Evolutionary conservation across 2,329 filamentous ascomycete genomes (phyloP).

Genomic region (Pestalotiopsis sp.): DNA sequence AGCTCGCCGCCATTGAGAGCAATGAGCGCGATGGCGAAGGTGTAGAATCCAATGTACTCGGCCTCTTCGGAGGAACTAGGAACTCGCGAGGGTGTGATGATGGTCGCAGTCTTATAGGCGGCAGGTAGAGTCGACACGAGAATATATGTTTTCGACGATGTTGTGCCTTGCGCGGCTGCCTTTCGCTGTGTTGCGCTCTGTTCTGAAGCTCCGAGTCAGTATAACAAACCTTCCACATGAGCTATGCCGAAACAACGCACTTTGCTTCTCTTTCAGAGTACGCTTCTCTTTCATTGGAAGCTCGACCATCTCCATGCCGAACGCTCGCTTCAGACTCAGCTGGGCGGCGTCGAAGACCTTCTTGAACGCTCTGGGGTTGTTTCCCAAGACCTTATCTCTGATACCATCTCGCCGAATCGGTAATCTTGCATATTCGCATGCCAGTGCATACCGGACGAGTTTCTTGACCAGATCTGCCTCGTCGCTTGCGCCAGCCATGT

Average conservation of each 20-base stretch:
- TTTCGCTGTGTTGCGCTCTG: conserved; percentile 40
- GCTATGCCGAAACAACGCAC: conserved; percentile 42
- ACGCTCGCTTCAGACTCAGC: conserved; percentile 66
- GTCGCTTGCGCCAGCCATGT: conserved; percentile 34
- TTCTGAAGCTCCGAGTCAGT: conserved; percentile 6
- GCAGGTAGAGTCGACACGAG: conserved; percentile 73
- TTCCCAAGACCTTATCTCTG: conserved; percentile 72
- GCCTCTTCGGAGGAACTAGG: conserved; percentile 70
- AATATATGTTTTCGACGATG: conserved; percentile 72
- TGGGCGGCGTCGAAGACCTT: conserved; percentile 79
- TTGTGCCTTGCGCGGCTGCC: conserved; percentile 48
- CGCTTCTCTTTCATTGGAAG: conserved; percentile 80
- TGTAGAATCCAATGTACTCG: conserved; percentile 82
- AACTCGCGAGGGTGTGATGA: conserved; percentile 69
- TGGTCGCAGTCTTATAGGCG: conserved; percentile 65
- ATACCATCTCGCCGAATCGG: conserved; percentile 65
- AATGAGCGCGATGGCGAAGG: conserved; percentile 77
- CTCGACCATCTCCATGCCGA: conserved; percentile 93
- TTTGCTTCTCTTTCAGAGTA: conserved; percentile 75
- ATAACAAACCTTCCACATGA: not conserved
- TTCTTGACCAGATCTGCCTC: conserved; percentile 63
- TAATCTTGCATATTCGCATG: conserved; percentile 65
- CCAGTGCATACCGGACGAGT: conserved; percentile 68
- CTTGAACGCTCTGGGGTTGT: conserved; percentile 72
- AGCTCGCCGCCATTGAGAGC: conserved; percentile 73